Percentiles rank a stretch among this genome's conserved stretches.
Conservation (phyloP, 495 filamentous ascomycete species). For the Penicillium bovifimosum region DNA sequence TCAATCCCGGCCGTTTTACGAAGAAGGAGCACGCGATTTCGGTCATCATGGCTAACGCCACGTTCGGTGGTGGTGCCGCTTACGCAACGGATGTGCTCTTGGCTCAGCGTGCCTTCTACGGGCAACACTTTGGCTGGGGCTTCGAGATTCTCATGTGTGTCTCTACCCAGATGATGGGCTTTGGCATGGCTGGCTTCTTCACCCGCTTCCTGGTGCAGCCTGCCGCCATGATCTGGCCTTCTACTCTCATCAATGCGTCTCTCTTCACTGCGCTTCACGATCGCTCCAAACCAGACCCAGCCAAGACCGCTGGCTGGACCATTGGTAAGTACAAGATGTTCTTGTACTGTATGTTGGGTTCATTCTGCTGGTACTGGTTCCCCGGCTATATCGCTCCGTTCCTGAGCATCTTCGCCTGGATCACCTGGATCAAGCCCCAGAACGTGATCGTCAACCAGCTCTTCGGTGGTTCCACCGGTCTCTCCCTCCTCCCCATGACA, state of each 20-base stretch:
- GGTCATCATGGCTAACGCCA: slow-evolving; percentile 60
- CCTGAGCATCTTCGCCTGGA: slow-evolving; percentile 43
- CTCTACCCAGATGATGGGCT: slow-evolving; percentile 66
- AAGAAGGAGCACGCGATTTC: slow-evolving; percentile 72
- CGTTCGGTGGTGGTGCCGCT: slow-evolving; percentile 49
- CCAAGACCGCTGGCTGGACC: slow-evolving; percentile 56
- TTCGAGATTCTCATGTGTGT: slow-evolving; percentile 65
- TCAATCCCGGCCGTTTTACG: slow-evolving; percentile 72
- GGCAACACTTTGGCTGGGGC: slow-evolving; percentile 58
- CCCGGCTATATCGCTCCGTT: slow-evolving; percentile 45
- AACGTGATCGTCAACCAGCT: slow-evolving; percentile 50
- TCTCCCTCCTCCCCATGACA: slow-evolving; percentile 57
- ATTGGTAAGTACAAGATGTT: slow-evolving; percentile 64
- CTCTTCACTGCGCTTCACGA: slow-evolving; percentile 73
- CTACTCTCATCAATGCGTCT: slow-evolving; percentile 56
- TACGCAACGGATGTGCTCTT: slow-evolving; percentile 65
- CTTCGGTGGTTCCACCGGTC: slow-evolving; percentile 55
- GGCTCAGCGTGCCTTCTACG: slow-evolving; percentile 62
- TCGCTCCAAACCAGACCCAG: slow-evolving; percentile 50
- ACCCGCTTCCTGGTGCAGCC: slow-evolving; percentile 54
- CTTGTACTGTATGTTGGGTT: slow-evolving; percentile 51
- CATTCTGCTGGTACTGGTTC: slow-evolving; percentile 61
- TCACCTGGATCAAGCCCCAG: slow-evolving; percentile 48
- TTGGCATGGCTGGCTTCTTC: slow-evolving; percentile 66
- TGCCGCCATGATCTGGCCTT: slow-evolving; percentile 73